Conservation (phyloP, 495 filamentous ascomycete genomes). For the Penicillium ochrochloron region DNA sequence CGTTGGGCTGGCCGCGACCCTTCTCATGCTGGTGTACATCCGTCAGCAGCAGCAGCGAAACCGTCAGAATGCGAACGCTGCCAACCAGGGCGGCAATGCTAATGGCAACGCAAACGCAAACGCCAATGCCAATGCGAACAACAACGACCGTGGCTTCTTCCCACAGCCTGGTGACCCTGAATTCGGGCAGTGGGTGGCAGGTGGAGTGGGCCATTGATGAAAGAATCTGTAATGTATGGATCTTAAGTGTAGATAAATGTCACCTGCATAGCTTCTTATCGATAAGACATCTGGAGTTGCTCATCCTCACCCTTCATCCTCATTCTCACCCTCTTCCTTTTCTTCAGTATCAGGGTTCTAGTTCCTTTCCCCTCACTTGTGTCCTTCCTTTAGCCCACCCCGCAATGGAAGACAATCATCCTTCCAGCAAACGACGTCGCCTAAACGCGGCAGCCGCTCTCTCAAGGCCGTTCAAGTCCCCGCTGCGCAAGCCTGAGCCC, state of each 20-base stretch:
- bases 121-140: conserved; percentile 39
- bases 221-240: conserved; percentile 22
- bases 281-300: conserved; percentile 24
- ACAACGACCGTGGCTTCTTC: conserved; percentile 67
- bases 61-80: conserved; percentile 49
- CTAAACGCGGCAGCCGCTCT: conserved; percentile 56
- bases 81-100: conserved; percentile 25
- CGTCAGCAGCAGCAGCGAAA: conserved; percentile 69
- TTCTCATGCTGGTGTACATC: conserved; percentile 82
- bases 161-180: conserved; percentile 73
- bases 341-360: not conserved
- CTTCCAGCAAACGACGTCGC: conserved; percentile 59
- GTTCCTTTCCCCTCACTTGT: not conserved
- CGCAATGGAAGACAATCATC: conserved; percentile 30
- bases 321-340: not conserved
- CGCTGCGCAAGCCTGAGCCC: conserved; percentile 48
- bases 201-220: conserved; percentile 73
- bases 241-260: conserved; percentile 24
- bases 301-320: conserved; percentile 4
- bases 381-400: not conserved
- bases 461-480: conserved; percentile 71
- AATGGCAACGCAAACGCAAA: conserved; percentile 32
- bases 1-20: conserved; percentile 70
- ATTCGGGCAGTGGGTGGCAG: conserved; percentile 73
- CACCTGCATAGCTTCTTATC: conserved; percentile 22